Base-by-base conservation (phyloP, 2,329 filamentous ascomycete genomes). In the Ophiocordyceps camponoti-leonardi region DNA sequence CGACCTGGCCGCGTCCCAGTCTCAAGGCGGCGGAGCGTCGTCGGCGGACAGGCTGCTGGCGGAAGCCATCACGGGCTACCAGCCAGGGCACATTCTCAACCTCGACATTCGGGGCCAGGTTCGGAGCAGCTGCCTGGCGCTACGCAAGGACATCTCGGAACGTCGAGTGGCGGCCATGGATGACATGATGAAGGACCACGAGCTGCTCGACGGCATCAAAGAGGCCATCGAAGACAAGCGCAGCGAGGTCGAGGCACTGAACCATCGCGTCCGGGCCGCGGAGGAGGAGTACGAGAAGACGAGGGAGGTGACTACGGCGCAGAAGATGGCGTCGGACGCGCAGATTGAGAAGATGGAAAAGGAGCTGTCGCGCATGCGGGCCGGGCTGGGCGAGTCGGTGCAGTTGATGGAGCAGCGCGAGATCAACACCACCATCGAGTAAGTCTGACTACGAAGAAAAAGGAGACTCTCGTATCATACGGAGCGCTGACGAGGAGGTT, bases 311-410 rank as follows among this genome's bases (percentile, higher is more conserved):
- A 90, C 84, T 8, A 84, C 76, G 42, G 85, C 87, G 18, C 86
- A 94, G 60, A 93, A 93, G 66, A 77, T 90, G 59, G 82, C 81
- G 8, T 86, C 81, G 2, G 92, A 96, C 59, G 79, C 88, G 10
- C 90, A 96, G 61, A 94, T 98, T 55, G 92, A 98, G 64, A 92
- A 92, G 69, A 93, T 95, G 82, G 92, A 98, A 66, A 95, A 94
- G 64, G 88, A 98, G 61, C 69, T 98, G n/a, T 83, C 85, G 42
- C 86, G 87, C 60, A 94, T 96, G 86, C 76, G 88, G 40, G 77
- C 82, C 2, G 82, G 81, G 12, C 68, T 95, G 28, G 81, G 78
- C 3, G 90, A 95, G 61, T 87, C 81, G 31, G 83, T 95, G 45
- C 86, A 95, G 63, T 64, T 94, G 43, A 82, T 95, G 75, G 87